A percentile compares a stretch with the other conserved stretches of the same genome.
phyloP scores from a whole-genome alignment of 2,329 filamentous ascomycete genomes.

The Trichoderma sp. region DNA sequence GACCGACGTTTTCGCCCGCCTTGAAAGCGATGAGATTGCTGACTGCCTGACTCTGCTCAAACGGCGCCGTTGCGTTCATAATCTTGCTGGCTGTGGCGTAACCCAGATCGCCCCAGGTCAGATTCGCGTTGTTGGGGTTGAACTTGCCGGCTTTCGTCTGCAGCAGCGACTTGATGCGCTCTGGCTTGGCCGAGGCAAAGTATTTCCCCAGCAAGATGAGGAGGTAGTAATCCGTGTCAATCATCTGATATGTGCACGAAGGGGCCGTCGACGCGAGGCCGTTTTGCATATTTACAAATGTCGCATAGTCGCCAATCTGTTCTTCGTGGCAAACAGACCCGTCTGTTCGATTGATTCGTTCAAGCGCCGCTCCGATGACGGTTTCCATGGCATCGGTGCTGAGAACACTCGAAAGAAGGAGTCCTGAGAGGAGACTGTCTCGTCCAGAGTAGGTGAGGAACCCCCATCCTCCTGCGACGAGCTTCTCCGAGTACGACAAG shows the following conservation, averaged over 20 bases:
- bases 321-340: slow-evolving; percentile 64
- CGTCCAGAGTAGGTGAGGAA: slow-evolving; percentile 66
- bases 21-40: slow-evolving; percentile 59
- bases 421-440: slow-evolving; percentile 59
- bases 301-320: slow-evolving; percentile 63
- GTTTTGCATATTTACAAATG: slow-evolving; percentile 53
- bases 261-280: slow-evolving; percentile 51
- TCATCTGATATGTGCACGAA: slow-evolving; percentile 57
- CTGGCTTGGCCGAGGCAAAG: slow-evolving; percentile 38
- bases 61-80: slow-evolving; percentile 52
- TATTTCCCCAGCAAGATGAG: slow-evolving; percentile 57
- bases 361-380: slow-evolving; percentile 57
- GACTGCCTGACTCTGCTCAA: slow-evolving; percentile 48
- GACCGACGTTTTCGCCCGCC: slow-evolving; percentile 50
- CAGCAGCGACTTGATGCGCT: slow-evolving; percentile 4
- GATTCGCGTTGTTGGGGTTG: slow-evolving; percentile 47
- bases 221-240: slow-evolving; percentile 62
- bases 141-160: slow-evolving; percentile 38
- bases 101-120: slow-evolving; percentile 53
- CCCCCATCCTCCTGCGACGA: slow-evolving; percentile 62
- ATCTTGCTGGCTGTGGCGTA: slow-evolving; percentile 55
- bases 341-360: slow-evolving; percentile 57
- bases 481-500: slow-evolving; percentile 60
- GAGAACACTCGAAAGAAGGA: slow-evolving; percentile 46
- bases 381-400: slow-evolving; percentile 59